Percentiles rank a stretch among this genome's conserved stretches.
These are phyloP conservation scores for Sorghum bicolor DNA, from an alignment of 176 grass and related monocot species.

Conservation along the genomic window DNA sequence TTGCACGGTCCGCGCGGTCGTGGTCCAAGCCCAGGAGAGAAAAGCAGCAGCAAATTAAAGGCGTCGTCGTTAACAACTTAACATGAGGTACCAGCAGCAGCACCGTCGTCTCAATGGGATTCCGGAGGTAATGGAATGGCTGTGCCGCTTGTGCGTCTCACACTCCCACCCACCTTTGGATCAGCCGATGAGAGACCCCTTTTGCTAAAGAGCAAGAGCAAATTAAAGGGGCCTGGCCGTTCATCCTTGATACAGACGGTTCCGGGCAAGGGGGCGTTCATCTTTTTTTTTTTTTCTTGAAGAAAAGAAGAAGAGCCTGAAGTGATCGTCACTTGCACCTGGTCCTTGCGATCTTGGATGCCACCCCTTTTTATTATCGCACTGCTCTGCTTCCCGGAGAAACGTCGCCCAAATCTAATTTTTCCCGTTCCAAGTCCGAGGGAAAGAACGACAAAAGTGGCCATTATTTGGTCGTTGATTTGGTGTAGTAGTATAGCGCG, in stretches of 20 bases:
- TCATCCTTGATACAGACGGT: background rate
- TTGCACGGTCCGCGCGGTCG: background rate
- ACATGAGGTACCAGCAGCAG: background rate
- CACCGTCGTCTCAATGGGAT: background rate
- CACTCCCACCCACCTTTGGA: background rate
- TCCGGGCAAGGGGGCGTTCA: background rate
- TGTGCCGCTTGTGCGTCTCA: background rate
- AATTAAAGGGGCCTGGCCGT: background rate
- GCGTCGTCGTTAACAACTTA: background rate
- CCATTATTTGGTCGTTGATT: too few relatives aligned
- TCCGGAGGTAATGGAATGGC: background rate
- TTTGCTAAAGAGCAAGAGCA: background rate
- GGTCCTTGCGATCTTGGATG: background rate
- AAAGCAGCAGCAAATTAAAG: background rate
- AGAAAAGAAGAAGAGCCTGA: background rate
- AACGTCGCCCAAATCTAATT: too few relatives aligned
- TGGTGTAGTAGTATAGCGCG: too few relatives aligned
- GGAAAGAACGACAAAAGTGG: too few relatives aligned
- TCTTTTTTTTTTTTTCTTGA: conserved; percentile 1
- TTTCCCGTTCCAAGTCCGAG: too few relatives aligned
- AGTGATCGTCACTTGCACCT: background rate
- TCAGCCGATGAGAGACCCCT: background rate
- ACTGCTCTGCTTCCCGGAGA: too few relatives aligned
- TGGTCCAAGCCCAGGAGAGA: background rate
- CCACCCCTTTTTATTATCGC: too few relatives aligned